Conservation (phyloP, 2,329 filamentous ascomycete species). For the Alternaria gansuensis region DNA sequence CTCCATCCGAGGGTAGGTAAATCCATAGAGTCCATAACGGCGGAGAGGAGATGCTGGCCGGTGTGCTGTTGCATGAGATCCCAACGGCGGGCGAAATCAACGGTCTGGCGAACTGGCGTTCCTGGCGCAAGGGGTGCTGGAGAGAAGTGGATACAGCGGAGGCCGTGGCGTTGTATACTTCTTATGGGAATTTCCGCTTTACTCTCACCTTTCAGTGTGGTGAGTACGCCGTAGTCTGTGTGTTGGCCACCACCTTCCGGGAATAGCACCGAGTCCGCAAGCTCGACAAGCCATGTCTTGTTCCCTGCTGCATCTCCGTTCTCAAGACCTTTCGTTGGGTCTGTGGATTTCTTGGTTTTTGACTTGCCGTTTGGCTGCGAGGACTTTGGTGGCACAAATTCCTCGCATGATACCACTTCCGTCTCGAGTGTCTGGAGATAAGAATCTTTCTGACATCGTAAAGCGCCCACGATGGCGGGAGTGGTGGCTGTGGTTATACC, state of each 20-base stretch:
- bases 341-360: constrained; percentile 41
- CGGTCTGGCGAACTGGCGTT: constrained; percentile 47
- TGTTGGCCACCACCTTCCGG: constrained; percentile 48
- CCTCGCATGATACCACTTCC: constrained; percentile 44
- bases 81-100: constrained; percentile 45
- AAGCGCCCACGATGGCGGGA: constrained; percentile 43
- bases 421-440: constrained; percentile 45
- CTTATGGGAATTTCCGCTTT: constrained; percentile 38
- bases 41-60: constrained; percentile 48
- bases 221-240: constrained; percentile 44
- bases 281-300: constrained; percentile 44
- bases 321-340: constrained; percentile 30
- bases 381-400: constrained; percentile 37
- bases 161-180: constrained; percentile 52
- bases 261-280: constrained; percentile 47
- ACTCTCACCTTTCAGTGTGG: constrained; percentile 27
- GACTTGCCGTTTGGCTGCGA: constrained; percentile 31
- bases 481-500: constrained; percentile 21
- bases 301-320: constrained; percentile 19
- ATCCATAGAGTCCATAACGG: constrained; percentile 45
- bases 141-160: constrained; percentile 79
- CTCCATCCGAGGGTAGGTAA: constrained; percentile 45
- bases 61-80: constrained; percentile 51
- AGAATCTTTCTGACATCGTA: constrained; percentile 46
- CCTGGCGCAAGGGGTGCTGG: constrained; percentile 86